Evolutionary conservation across 2,329 filamentous ascomycete species (phyloP), one percentile per base, ranked within the genome.

Genomic region (Monilinia polystroma): DNA sequence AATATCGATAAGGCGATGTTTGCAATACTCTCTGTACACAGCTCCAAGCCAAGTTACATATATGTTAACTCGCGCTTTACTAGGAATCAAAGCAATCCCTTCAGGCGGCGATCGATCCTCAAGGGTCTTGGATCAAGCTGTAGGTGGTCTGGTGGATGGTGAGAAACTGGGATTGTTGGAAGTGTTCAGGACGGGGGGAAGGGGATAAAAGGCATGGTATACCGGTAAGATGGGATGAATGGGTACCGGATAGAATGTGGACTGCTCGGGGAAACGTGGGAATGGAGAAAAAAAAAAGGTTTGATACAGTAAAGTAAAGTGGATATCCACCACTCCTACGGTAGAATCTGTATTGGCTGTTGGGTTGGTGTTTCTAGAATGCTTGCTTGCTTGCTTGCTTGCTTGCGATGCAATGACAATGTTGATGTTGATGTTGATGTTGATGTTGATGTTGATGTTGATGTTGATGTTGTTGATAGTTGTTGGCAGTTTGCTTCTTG

Each of bases 1-100:
- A 66, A 66, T 66, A 66, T 62, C 64, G 56, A 66, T 66, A 66
- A 60, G 64, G 64, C 55, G 38, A 51, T 62, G 32, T 66, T 66
- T 66, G 51, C 60, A 20, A 63, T n/a, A 55, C n/a, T 43, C 11
- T 12, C 38, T 41, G 38, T 12, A 43, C 58, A 35, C 43, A 38
- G 29, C 20, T 51, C 58, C 10, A 38, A 38, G 54, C 18, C 54
- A 51, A 58, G 43, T 29, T 47, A 64, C 41, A 47, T 65, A 58
- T 60, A 45, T 54, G 14, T 49, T 38, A 59, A 58, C 20, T 49
- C 29, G 16, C 41, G n/a, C 43, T 43, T 53, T 62, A 53, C 55
- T 51, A 26, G 32, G 18, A 60, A 62, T 26, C 45, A 54, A 32
- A 12, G 23, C 55, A 62, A 45, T 62, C 60, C 55, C 64, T 62